Evolutionary conservation across 2,329 filamentous ascomycete genomes (phyloP), one percentile per base, ranked within the genome.

Genomic region (Pseudogymnoascus sp.): DNA sequence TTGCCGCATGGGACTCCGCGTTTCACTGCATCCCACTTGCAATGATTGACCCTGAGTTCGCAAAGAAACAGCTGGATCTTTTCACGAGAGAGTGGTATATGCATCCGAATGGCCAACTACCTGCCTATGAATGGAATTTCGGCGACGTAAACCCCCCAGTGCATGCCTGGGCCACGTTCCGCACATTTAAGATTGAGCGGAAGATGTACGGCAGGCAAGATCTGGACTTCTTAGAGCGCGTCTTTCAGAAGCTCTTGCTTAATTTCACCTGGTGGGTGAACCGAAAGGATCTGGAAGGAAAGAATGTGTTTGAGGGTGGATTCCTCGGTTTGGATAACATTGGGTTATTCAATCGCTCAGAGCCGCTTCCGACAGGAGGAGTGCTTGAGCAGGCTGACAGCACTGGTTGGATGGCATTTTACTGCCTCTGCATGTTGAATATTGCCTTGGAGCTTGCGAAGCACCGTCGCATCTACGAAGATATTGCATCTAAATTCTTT

Each of bases 261-360:
- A 97, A 97, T 78, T 97, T 97, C 75, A 97, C 95, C 3, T 97
- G 95, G 95, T 97, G 93, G 93, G 93, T 97, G 18, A 97, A 97
- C 75, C 89, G 93, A 64, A 97, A 97, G 77, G 93, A 97, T 71
- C 83, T 84, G 10, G 91, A 96, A 8, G 93, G 92, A 71, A 97
- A 97, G 79, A 97, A 97, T 72, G 89, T 97, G 29, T 97, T 97
- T 69, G 95, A 97, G 73, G 95, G 93, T 69, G 93, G 93, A 47
- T 97, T 97, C 81, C 80, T 97, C 6, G 93, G 93, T 54, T 80
- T 97, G 62, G 93, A 97, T 83, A 97, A 97, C 74, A 97, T 97
- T 75, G 95, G 95, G 62, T 79, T 97, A 37, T 97, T 97, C 83
- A 97, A 97, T 77, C 89, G 93, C 54, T 97, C 93, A 0, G 93